A percentile compares a stretch with the other conserved stretches of the same genome.
Conservation (phyloP, 2,329 filamentous ascomycete species). For the Xylariales sp. region DNA sequence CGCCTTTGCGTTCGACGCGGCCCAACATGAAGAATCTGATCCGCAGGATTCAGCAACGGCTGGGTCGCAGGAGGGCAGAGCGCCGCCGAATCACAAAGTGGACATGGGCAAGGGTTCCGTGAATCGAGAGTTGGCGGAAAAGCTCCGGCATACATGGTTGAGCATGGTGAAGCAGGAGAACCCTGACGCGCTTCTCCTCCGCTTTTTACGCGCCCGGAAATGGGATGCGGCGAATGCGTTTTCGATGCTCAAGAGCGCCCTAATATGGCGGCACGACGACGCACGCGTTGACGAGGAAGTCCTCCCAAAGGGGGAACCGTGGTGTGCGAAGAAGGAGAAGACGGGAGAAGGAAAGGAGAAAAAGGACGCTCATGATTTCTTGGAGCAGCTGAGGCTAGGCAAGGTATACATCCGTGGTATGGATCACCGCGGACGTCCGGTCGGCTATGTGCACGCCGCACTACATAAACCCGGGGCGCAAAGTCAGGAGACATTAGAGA, state of each 20-base stretch:
- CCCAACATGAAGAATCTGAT: constrained; percentile 16
- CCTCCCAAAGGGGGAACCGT: constrained; percentile 78
- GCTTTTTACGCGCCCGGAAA: constrained; percentile 85
- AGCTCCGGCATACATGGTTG: constrained; percentile 82
- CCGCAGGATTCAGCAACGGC: constrained; percentile 23
- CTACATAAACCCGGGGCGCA: constrained; percentile 85
- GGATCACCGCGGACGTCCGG: constrained; percentile 83
- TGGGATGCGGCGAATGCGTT: constrained; percentile 93
- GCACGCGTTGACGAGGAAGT: constrained; percentile 92
- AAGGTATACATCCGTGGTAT: constrained; percentile 90
- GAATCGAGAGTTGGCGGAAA: constrained; percentile 56
- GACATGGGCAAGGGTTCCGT: constrained; percentile 25
- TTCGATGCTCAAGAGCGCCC: constrained; percentile 89
- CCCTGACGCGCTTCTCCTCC: constrained; percentile 82
- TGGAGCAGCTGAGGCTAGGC: constrained; percentile 83
- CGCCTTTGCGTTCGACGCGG: constrained; percentile 66
- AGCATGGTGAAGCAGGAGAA: constrained; percentile 90
- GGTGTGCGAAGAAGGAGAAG: constrained; percentile 57
- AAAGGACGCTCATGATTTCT: constrained; percentile 77
- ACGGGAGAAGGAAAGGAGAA: constrained; percentile 67
- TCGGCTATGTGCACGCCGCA: constrained; percentile 85
- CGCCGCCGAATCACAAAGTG: constrained; percentile 31
- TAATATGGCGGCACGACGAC: constrained; percentile 85
- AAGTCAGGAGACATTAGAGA: constrained; percentile 79
- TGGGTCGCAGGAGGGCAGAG: constrained; percentile 3